Evolutionary conservation across 495 filamentous ascomycete genomes (phyloP), one percentile per base, ranked within the genome.

Genomic region (Beverwykella pulmonaria): DNA sequence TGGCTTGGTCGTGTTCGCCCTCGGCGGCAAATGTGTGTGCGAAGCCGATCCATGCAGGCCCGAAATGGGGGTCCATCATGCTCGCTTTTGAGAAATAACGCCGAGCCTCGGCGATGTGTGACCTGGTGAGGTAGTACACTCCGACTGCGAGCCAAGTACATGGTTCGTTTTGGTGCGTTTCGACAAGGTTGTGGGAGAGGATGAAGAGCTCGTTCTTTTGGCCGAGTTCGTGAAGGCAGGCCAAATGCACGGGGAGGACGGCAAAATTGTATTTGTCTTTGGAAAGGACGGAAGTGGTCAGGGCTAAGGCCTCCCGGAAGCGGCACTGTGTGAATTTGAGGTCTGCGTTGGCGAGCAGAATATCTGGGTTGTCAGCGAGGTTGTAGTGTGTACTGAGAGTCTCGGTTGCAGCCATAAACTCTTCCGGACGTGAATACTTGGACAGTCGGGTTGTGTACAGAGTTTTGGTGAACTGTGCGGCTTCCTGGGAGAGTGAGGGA

Each of bases 1-100:
- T 96, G 56, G 94, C 94, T 79, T 99, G 94, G 74, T 99, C 94
- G 77, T 98, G 92, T 77, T 99, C 94, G 58, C 95, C 94, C 77
- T 99, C 94, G n/a, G 93, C 93, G n/a, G 94, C 95, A 75, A 99
- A 99, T 0, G 95, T 99, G 79, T 99, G 94, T 23, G 94, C 94
- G 77, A 99, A 99, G 9, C 94, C 94, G 64, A 99, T 98, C 94
- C 94, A 99, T 41, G 94, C 94, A 5, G 95, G 91, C 5, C 94
- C 95, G 70, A 96, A 98, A 79, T 98, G 94, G 29, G 94, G 91
- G 74, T 99, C 92, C 85, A 99, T 90, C 83, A 97, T 89, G 67
- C 88, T 92, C 14, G 94, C 90, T 81, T 99, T 99, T 64, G 90
- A 93, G 78, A 99, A 99, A 79, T 92, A 98, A 15, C 92, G 88